phyloP scores from a whole-genome alignment of 2,329 filamentous ascomycete species.

The Fusarium austroafricanum region DNA sequence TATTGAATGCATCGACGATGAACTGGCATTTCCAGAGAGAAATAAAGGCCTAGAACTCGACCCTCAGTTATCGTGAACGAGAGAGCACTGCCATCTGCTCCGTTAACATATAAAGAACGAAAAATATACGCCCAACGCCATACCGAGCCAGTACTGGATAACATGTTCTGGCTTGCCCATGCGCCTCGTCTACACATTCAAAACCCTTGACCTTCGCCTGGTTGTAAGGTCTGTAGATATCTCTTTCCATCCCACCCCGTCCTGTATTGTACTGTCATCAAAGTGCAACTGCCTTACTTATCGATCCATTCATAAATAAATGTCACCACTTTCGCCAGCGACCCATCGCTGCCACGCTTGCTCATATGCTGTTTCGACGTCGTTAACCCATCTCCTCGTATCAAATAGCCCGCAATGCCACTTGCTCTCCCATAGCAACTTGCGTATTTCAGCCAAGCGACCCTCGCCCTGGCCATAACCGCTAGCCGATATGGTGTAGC shows the following conservation, averaged over 20 bases:
- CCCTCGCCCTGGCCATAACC: constrained; percentile 70
- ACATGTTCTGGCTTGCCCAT: constrained; percentile 17
- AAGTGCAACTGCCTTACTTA: background rate
- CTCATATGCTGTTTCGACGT: constrained; percentile 89
- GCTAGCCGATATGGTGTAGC: constrained; percentile 62
- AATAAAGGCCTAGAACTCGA: background rate
- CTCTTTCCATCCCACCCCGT: background rate
- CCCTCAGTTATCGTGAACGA: constrained; percentile 1
- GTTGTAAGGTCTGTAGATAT: background rate
- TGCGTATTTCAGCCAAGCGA: constrained; percentile 81
- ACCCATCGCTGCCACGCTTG: constrained; percentile 93
- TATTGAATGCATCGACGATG: constrained; percentile 13
- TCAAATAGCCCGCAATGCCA: constrained; percentile 92
- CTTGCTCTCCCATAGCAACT: constrained; percentile 82
- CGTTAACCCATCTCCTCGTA: constrained; percentile 88
- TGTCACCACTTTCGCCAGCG: constrained; percentile 87
- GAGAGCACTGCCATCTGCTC: background rate
- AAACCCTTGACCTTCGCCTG: constrained; percentile 1
- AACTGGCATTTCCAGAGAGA: constrained; percentile 3
- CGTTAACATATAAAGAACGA: constrained; percentile 7
- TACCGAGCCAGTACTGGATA: constrained; percentile 9
- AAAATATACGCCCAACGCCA: constrained; percentile 26
- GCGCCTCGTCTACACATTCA: constrained; percentile 16
- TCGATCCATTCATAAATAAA: constrained; percentile 71
- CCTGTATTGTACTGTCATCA: background rate